A percentile compares a stretch with the other conserved stretches of the same genome.
These are phyloP conservation scores for Phylloporus sp. DNA, from an alignment of 768 basidiomycete genomes.

Conservation along the genomic window DNA sequence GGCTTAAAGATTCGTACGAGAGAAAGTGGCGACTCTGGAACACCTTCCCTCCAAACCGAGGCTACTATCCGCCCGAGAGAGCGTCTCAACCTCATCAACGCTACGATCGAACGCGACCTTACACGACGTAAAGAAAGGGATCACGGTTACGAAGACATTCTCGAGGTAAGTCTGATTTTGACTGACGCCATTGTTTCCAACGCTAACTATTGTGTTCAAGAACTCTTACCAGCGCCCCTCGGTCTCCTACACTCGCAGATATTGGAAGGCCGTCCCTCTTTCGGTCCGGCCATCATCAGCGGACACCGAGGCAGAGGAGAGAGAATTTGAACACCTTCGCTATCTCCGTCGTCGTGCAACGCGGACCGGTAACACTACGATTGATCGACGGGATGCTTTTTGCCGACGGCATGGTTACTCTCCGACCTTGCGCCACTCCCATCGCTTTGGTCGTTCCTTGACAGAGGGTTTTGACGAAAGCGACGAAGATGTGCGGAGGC, in stretches of 20 bases:
- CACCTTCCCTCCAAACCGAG: slow-evolving; percentile 40
- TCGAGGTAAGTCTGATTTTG: slow-evolving; percentile 62
- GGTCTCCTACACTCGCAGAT: slow-evolving; percentile 51
- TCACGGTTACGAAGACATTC: slow-evolving; percentile 79
- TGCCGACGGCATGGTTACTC: slow-evolving; percentile 22
- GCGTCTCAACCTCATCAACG: slow-evolving; percentile 49
- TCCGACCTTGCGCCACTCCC: slow-evolving; percentile 4
- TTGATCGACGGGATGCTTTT: slow-evolving; percentile 61
- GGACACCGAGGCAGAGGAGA: slow-evolving; percentile 16
- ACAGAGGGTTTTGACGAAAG: slow-evolving; percentile 21
- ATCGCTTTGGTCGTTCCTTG: slow-evolving; percentile 25
- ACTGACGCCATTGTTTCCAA: too few species aligned
- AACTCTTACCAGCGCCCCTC: slow-evolving; percentile 66
- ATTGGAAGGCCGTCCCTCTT: slow-evolving; percentile 60
- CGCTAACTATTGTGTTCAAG: slow-evolving; percentile 42
- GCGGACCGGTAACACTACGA: slow-evolving; percentile 70
- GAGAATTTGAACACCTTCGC: slow-evolving; percentile 21
- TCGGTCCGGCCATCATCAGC: slow-evolving; percentile 31
- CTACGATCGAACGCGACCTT: slow-evolving; percentile 57
- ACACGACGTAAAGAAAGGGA: slow-evolving; percentile 66
- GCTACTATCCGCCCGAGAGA: slow-evolving; percentile 59
- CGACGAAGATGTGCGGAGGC: slow-evolving; percentile 37
- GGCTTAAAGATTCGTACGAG: slow-evolving; percentile 51
- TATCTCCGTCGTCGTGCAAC: slow-evolving; percentile 68
- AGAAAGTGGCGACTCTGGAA: slow-evolving; percentile 38